Evolutionary conservation across 2,329 filamentous ascomycete species (phyloP).

Genomic region (Cladosporium sp.): DNA sequence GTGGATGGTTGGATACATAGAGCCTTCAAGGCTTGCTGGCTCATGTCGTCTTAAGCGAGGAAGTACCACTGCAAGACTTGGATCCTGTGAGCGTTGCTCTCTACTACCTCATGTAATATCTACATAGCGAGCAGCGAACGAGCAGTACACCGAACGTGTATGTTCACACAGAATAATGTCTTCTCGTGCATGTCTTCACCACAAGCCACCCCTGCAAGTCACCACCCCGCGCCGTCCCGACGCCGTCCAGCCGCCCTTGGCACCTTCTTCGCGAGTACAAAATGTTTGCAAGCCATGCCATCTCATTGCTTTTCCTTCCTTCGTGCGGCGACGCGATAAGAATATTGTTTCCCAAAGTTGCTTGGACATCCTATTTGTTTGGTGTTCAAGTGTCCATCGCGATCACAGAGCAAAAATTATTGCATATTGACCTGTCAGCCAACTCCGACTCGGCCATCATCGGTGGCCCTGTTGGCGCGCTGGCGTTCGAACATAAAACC

Average conservation of each 20-base stretch:
- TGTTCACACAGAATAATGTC: not conserved
- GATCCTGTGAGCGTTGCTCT: not conserved
- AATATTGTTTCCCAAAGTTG: slow-evolving; percentile 39
- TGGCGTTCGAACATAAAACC: slow-evolving; percentile 28
- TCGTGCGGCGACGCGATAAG: slow-evolving; percentile 40
- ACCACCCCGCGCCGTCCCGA: not conserved
- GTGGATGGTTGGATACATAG: no score
- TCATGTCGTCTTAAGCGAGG: not conserved
- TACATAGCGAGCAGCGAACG: not conserved
- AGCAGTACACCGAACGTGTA: not conserved
- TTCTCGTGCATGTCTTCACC: not conserved
- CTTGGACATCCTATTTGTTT: slow-evolving; percentile 34
- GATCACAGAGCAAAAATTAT: slow-evolving; percentile 33
- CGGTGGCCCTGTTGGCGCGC: slow-evolving; percentile 31
- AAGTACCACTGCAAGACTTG: not conserved
- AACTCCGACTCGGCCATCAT: slow-evolving; percentile 28
- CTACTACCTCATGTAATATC: not conserved
- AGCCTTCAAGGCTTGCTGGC: not conserved
- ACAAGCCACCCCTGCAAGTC: not conserved
- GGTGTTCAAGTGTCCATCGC: slow-evolving; percentile 38
- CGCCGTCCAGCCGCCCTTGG: slow-evolving; percentile 4
- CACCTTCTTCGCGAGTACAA: slow-evolving; percentile 8
- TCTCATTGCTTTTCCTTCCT: slow-evolving; percentile 30
- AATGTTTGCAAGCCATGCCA: slow-evolving; percentile 1
- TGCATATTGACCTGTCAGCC: slow-evolving; percentile 29